A percentile compares a stretch with the other conserved stretches of the same genome.
phyloP scores from a whole-genome alignment of 2,329 filamentous ascomycete genomes.

The Trichoderma brevicompactum region DNA sequence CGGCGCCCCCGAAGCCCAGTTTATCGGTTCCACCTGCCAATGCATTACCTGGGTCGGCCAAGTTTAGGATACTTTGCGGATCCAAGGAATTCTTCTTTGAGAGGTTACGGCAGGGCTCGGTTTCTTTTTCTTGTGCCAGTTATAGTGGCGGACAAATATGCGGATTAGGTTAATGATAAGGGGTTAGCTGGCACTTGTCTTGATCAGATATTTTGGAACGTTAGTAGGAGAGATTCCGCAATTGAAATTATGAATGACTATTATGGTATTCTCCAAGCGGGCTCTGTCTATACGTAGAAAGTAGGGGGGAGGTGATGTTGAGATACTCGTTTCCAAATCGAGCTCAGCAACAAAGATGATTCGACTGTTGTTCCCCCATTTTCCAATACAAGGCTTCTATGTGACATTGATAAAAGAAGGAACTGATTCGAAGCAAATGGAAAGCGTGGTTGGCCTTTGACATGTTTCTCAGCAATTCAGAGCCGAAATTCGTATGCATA shows the following conservation, averaged over 20 bases:
- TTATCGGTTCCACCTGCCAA: neutral
- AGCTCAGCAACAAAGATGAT: no score
- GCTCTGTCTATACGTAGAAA: no score
- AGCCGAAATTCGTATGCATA: neutral
- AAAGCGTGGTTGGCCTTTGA: neutral
- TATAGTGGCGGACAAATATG: neutral
- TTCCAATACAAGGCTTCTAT: no score
- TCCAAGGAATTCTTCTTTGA: neutral
- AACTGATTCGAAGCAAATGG: neutral
- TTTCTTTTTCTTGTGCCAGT: neutral
- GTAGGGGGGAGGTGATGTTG: no score
- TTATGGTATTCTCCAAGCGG: no score
- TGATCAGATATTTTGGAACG: neutral
- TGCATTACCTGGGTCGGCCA: neutral
- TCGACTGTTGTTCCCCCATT: no score
- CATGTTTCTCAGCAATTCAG: neutral
- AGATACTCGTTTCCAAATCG: no score
- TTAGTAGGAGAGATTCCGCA: neutral
- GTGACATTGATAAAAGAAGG: no score
- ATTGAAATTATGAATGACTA: neutral
- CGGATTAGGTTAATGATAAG: neutral
- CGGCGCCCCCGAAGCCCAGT: constrained; percentile 2
- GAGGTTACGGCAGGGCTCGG: neutral
- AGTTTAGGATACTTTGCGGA: neutral
- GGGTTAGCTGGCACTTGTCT: neutral